Conservation (phyloP, 176 grass and related monocot genomes). For the Tuctoria greenei region DNA sequence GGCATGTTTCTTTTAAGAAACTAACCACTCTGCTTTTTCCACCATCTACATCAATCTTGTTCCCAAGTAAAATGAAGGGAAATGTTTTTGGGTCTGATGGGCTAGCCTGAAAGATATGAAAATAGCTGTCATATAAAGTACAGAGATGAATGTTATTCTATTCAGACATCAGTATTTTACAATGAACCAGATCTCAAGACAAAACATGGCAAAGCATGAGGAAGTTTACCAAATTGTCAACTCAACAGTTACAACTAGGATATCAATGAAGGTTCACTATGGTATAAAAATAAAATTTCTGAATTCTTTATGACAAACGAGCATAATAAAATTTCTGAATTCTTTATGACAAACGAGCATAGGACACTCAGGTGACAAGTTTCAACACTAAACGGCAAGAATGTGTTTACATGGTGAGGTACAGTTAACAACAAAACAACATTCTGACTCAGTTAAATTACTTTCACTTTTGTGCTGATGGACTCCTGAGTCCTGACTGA, state of each 20-base stretch:
- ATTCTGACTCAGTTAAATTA: neutral
- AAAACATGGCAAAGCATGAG: slow-evolving; percentile 24
- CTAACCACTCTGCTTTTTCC: slow-evolving; percentile 99
- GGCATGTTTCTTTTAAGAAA: neutral
- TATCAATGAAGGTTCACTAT: slow-evolving; percentile 21
- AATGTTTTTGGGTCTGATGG: slow-evolving; percentile 88
- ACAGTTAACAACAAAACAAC: neutral
- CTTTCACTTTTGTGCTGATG: slow-evolving; percentile 5
- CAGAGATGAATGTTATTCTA: slow-evolving; percentile 17
- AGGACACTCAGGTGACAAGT: neutral
- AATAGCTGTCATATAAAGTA: slow-evolving; percentile 28
- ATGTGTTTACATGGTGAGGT: slow-evolving; percentile 13
- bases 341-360: neutral
- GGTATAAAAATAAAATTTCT: too few relatives aligned
- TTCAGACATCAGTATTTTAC: slow-evolving; percentile 16
- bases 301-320: too few relatives aligned
- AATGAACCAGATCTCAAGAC: slow-evolving; percentile 1
- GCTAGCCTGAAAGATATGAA: slow-evolving; percentile 66
- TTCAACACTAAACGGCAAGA: neutral
- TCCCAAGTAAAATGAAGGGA: slow-evolving; percentile 95
- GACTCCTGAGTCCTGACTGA: neutral
- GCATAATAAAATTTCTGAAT: neutral
- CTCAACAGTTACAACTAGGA: slow-evolving; percentile 16
- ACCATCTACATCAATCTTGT: slow-evolving; percentile 97
- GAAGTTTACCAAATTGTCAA: slow-evolving; percentile 19